Evolutionary conservation across 805 yeast genomes (phyloP), one percentile per base, ranked within the genome.

Genomic region (Candida germanica): DNA sequence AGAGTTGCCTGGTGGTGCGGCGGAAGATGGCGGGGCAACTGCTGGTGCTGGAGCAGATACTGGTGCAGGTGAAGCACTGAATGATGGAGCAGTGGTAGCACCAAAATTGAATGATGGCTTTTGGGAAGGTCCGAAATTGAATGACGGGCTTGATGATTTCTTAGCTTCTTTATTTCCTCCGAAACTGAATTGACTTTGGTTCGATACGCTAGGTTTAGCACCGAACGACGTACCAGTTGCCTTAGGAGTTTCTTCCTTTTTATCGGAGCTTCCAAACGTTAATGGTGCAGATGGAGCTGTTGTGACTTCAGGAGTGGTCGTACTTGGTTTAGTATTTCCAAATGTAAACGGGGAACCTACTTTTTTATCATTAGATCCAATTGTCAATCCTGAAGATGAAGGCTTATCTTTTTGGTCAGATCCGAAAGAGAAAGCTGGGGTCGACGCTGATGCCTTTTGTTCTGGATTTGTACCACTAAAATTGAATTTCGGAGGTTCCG

Each of bases 41-140:
- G 20, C 28, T 17, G 29, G 6, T 9, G 7, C 22, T 17, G 16
- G 22, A 9, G 12, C 33, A 19, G 39, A 18, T 19, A 38, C 40
- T 16, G 38, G 18, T 23, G n/a, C n/a, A n/a, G 33, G 22, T 5
- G 38, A 16, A 11, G 26, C 20, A 14, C 23, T 15, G 12, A 15
- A 11, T 6, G 30, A 12, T 12, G 28, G 12, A 9, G 36, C 9
- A 9, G 38, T 26, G 14, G 38, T 17, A 9, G 41, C 15, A 12
- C 36, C 38, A 29, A 46, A 42, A 28, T 31, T 31, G 22, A 48
- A 45, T 3, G 35, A 19, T 23, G 50, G 47, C 19, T 36, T 38
- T 26, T 33, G 35, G 10, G 43, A 29, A 22, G 26, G 21, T 10
- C 44, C 47, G 30, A 43, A 40, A 22, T 42, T 42, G 35, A 42